phyloP scores from a whole-genome alignment of 1,284 basidiomycete genomes.

The Puccinia coronata region DNA sequence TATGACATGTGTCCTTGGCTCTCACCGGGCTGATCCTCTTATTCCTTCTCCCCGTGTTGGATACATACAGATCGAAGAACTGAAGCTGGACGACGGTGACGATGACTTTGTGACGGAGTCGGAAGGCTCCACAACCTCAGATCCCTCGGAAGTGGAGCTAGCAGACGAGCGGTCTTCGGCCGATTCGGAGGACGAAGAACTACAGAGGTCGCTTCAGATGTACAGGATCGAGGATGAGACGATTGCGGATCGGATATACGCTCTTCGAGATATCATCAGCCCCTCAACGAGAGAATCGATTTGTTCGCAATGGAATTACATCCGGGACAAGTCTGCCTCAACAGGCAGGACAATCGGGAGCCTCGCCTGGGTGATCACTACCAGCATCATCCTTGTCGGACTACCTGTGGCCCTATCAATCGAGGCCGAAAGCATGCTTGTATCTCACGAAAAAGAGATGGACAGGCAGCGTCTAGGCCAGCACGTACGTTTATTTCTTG shows the following conservation, averaged over 20 bases:
- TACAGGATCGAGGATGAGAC: conserved; percentile 65
- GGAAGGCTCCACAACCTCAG: conserved; percentile 38
- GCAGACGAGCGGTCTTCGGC: conserved; percentile 48
- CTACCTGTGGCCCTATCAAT: conserved; percentile 87
- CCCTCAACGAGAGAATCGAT: conserved; percentile 77
- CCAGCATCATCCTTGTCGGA: conserved; percentile 86
- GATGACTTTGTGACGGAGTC: conserved; percentile 44
- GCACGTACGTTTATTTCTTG: conserved; percentile 65
- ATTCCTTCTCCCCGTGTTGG: background rate
- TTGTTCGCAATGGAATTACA: conserved; percentile 66
- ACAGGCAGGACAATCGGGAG: conserved; percentile 76
- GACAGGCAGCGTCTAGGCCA: conserved; percentile 81
- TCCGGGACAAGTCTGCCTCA: conserved; percentile 65
- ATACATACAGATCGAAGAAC: conserved; percentile 34
- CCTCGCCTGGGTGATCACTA: conserved; percentile 91
- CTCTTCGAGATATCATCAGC: conserved; percentile 91
- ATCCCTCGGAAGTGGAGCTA: conserved; percentile 35
- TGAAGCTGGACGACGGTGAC: conserved; percentile 43
- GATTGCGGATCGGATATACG: conserved; percentile 81
- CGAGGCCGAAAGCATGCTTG: conserved; percentile 92
- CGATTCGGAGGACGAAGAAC: conserved; percentile 50
- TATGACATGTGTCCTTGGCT: background rate
- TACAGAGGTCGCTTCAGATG: conserved; percentile 47
- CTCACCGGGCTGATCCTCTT: background rate
- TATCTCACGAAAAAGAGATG: conserved; percentile 93